Evolutionary conservation across 2,329 filamentous ascomycete genomes (phyloP), one percentile per base, ranked within the genome.

Genomic region (Pseudogymnoascus sp.): DNA sequence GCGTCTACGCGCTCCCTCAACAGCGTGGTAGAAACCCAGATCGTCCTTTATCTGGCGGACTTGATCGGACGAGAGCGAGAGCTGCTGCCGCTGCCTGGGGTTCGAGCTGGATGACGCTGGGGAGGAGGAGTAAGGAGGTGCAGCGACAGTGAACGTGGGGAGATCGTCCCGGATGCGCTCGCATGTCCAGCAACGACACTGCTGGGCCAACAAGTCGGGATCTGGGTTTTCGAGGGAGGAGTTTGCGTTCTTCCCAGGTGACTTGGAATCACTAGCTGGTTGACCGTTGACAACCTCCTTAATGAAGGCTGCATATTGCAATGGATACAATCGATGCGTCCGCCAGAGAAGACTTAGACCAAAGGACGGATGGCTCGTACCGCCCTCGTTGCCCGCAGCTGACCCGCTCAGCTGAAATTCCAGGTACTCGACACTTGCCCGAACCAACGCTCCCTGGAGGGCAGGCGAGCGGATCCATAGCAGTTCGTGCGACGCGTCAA

Each of bases 91-190:
- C 62, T 19, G 29, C 41, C 58, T 49, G 59, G 60, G 58, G 31
- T 55, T 29, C 2, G 12, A 21, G n/a, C 23, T 55, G 33, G 61
- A 21, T 19, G n/a, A 26, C 23, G 23, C 16, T 26, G 16, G 23
- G 19, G 61, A 26, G 19, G 19, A 12, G n/a, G 21, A 26, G 49
- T 61, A 61, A 41, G 39, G 39, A 41, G 39, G 39, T 41, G 39
- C 39, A 16, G 39, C 39, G 39, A 41, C 8, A 26, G 55, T 49
- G 43, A 55, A 64, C 16, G n/a, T 49, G n/a, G 63, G 63, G 11
- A 23, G 26, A 21, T 64, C 63, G 39, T 64, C 63, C 19, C 63
- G 61, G 55, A 64, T 63, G 41, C 63, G 63, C 41, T 64, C 63
- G 61, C 63, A 64, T 8, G 61, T 64, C 63, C 63, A 64, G 55